Conservation (phyloP, 345 rosid species). For the Citrus hindsii region DNA sequence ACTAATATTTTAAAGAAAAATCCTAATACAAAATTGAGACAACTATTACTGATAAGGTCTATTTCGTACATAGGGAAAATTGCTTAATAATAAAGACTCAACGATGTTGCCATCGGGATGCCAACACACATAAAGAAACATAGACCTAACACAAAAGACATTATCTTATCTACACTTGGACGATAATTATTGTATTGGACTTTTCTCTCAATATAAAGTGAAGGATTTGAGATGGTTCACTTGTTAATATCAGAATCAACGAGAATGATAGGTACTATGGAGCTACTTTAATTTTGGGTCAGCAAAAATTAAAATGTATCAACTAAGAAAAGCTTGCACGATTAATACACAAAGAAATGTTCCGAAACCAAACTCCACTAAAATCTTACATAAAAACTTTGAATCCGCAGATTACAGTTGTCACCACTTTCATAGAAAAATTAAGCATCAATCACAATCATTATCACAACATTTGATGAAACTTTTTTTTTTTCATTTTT, state of each 20-base stretch:
- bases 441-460: neutral
- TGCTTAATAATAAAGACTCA: too few species aligned
- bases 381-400: neutral
- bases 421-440: neutral
- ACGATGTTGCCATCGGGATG: too few species aligned
- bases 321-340: neutral
- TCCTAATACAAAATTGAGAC: too few species aligned
- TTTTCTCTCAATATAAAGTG: neutral
- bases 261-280: neutral
- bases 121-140: too few species aligned
- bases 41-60: too few species aligned
- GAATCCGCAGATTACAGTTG: neutral
- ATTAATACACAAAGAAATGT: neutral
- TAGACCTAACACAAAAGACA: too few species aligned
- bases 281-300: neutral
- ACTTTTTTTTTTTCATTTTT: too few species aligned
- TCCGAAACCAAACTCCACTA: neutral
- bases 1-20: too few species aligned
- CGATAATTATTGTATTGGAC: neutral
- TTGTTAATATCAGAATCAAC: neutral
- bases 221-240: neutral
- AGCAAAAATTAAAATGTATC: neutral
- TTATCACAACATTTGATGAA: constrained; percentile 3
- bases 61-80: too few species aligned
- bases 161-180: too few species aligned